Percentiles rank a stretch among this genome's conserved stretches.
phyloP scores from a whole-genome alignment of 2,329 filamentous ascomycete genomes.

The Didymella arachidicola region DNA sequence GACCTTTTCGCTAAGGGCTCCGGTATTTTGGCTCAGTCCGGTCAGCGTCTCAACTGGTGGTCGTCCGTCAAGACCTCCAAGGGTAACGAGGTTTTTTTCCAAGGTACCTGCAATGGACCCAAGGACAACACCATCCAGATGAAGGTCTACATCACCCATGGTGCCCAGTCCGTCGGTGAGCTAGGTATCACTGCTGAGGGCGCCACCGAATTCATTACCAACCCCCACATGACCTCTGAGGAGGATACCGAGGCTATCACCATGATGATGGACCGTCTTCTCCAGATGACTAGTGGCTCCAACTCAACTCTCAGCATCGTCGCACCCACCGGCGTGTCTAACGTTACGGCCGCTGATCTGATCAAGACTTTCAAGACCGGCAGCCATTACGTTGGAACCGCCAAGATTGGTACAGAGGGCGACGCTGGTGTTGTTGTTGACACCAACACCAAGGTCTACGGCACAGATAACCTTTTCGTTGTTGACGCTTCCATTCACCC shows the following conservation, averaged over 20 bases:
- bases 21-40: slow-evolving; percentile 56
- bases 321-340: slow-evolving; percentile 50
- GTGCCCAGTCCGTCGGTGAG: slow-evolving; percentile 66
- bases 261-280: slow-evolving; percentile 57
- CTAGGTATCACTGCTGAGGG: slow-evolving; percentile 54
- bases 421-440: slow-evolving; percentile 53
- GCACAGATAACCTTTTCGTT: slow-evolving; percentile 54
- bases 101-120: slow-evolving; percentile 58
- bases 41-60: slow-evolving; percentile 60
- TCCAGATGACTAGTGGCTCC: slow-evolving; percentile 45
- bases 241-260: slow-evolving; percentile 50
- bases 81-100: slow-evolving; percentile 49
- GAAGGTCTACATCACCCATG: slow-evolving; percentile 67
- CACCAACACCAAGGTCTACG: slow-evolving; percentile 54
- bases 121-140: slow-evolving; percentile 46
- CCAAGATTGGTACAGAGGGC: slow-evolving; percentile 59
- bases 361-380: slow-evolving; percentile 43
- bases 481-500: slow-evolving; percentile 65
- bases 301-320: slow-evolving; percentile 42
- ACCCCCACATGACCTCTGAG: slow-evolving; percentile 62
- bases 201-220: slow-evolving; percentile 55
- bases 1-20: slow-evolving; percentile 46
- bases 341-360: slow-evolving; percentile 51
- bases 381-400: slow-evolving; percentile 59
- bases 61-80: slow-evolving; percentile 55